phyloP scores from a whole-genome alignment of 106 monocot genomes.

The Acanthochlamys bracteata region DNA sequence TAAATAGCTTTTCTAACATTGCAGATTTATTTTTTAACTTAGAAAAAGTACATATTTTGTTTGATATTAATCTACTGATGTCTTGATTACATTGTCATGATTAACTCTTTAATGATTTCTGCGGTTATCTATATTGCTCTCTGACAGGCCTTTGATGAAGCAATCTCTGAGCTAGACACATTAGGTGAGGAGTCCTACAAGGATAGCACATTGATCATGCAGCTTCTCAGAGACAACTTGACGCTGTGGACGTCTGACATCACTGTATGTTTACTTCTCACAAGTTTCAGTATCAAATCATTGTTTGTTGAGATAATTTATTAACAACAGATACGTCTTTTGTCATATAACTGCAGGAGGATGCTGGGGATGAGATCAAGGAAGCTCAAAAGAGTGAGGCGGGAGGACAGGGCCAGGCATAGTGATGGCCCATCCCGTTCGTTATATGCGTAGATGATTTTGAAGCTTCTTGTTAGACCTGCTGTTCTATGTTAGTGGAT shows the following conservation, averaged over 20 bases:
- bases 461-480: too few relatives aligned
- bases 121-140: background rate
- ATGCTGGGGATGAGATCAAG: conserved; percentile 6
- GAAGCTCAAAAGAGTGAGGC: conserved; percentile 3
- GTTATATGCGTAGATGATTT: too few relatives aligned
- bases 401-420: background rate
- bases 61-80: too few relatives aligned
- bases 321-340: background rate
- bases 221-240: conserved; percentile 10
- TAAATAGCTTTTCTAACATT: too few relatives aligned
- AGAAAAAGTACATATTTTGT: too few relatives aligned
- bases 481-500: too few relatives aligned
- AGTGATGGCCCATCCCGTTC: too few relatives aligned
- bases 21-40: too few relatives aligned
- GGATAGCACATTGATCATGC: conserved; percentile 14
- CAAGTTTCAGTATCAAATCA: background rate
- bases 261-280: conserved; percentile 3
- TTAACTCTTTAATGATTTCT: too few relatives aligned
- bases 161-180: conserved; percentile 10
- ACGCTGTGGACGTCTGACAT: conserved; percentile 11
- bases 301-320: background rate
- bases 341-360: background rate
- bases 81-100: too few relatives aligned
- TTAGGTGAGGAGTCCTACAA: conserved; percentile 8
- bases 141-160: conserved; percentile 17